Conservation (phyloP, 768 basidiomycete genomes). For the Mycena amicta region DNA sequence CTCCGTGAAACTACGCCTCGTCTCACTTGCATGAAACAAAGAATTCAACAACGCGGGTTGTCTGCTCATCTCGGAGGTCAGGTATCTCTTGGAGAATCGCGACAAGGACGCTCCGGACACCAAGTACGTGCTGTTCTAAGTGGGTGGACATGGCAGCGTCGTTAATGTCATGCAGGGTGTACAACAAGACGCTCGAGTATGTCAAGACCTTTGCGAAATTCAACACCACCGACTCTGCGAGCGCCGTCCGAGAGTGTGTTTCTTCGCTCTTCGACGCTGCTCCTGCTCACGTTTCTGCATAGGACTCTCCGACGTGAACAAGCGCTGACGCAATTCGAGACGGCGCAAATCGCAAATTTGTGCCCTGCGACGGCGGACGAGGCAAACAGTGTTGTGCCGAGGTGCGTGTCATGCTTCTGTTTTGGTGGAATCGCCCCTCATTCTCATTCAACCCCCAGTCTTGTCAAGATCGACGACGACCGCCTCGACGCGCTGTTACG, state of each 20-base stretch:
- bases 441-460: constrained; percentile 32
- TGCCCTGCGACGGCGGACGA: constrained; percentile 89
- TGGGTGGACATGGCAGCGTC: not conserved
- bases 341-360: constrained; percentile 89
- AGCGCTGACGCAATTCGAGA: constrained; percentile 85
- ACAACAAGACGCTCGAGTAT: constrained; percentile 91
- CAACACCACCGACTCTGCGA: constrained; percentile 80
- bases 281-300: not conserved
- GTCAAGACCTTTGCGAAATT: constrained; percentile 92
- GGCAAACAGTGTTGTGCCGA: constrained; percentile 88
- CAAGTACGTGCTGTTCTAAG: constrained; percentile 50
- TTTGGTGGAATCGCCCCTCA: too few species aligned
- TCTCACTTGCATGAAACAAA: constrained; percentile 32
- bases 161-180: constrained; percentile 64
- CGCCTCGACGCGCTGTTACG: constrained; percentile 77
- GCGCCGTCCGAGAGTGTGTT: constrained; percentile 86
- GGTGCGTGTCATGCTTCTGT: constrained; percentile 43
- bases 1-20: not conserved
- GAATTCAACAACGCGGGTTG: constrained; percentile 93
- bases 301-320: constrained; percentile 82
- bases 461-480: constrained; percentile 89
- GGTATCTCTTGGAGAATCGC: constrained; percentile 84
- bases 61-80: constrained; percentile 89
- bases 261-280: constrained; percentile 1
- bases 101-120: constrained; percentile 89